Evolutionary conservation across 2,329 filamentous ascomycete genomes (phyloP).

Genomic region (Fusarium piperis): DNA sequence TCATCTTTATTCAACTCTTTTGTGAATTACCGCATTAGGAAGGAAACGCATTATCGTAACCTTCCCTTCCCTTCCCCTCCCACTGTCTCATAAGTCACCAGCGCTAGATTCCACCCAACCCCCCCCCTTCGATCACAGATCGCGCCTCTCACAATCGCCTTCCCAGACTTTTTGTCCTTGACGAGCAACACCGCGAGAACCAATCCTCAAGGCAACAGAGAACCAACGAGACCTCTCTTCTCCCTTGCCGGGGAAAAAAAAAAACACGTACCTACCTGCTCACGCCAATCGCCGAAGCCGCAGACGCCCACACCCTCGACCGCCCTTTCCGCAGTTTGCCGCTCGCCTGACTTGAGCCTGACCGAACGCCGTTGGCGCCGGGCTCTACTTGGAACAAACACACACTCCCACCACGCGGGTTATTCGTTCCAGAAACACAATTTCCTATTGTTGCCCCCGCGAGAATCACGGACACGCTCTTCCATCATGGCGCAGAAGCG

Average conservation of each 20-base stretch:
- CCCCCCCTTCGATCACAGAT: not conserved
- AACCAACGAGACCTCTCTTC: slow-evolving; percentile 14
- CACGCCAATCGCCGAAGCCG: slow-evolving; percentile 29
- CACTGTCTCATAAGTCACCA: not conserved
- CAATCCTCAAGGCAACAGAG: not conserved
- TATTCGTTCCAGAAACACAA: not conserved
- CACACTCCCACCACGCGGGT: not conserved
- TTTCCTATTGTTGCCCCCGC: not conserved
- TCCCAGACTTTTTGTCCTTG: not conserved
- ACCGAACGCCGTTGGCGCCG: slow-evolving; percentile 13
- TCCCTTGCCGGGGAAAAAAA: not conserved
- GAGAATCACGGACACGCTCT: not conserved
- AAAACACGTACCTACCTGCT: slow-evolving; percentile 7
- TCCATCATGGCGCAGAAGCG: slow-evolving; percentile 70
- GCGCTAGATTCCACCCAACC: not conserved
- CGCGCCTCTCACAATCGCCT: not conserved
- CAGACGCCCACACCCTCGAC: slow-evolving; percentile 35
- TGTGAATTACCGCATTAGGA: not conserved
- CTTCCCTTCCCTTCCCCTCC: not conserved
- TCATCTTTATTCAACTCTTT: not conserved
- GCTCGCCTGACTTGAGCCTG: slow-evolving; percentile 39
- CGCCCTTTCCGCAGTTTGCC: slow-evolving; percentile 41
- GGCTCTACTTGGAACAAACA: slow-evolving; percentile 13
- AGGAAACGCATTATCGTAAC: not conserved
- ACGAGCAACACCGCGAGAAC: not conserved